These are phyloP conservation scores for Thalia dealbata DNA, from an alignment of 176 grass and related monocot species.

Conservation along the genomic window DNA sequence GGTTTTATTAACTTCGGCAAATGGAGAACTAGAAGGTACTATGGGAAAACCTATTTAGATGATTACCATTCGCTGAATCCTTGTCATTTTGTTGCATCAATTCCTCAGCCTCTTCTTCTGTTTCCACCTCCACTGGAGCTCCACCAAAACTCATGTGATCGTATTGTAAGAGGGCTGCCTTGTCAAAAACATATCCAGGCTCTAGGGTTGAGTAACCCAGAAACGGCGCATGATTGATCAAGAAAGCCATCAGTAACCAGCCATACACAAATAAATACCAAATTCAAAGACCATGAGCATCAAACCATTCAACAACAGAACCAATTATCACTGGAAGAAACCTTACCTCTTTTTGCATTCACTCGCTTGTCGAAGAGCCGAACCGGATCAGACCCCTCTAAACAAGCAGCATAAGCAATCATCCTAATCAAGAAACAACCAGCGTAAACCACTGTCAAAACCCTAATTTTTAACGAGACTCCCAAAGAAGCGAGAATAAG, in stretches of 20 bases:
- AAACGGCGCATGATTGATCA: constrained; percentile 18
- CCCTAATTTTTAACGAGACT: not conserved
- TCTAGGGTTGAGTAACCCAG: constrained; percentile 26
- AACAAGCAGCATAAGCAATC: constrained; percentile 85
- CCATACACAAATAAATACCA: too few species aligned
- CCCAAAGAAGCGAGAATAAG: not conserved
- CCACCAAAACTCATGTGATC: constrained; percentile 79
- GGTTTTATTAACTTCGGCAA: constrained; percentile 1
- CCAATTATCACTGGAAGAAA: constrained; percentile 3
- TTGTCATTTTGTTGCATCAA: constrained; percentile 59
- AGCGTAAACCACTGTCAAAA: not conserved
- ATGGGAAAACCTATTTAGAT: not conserved
- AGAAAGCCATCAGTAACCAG: not conserved
- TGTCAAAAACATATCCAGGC: constrained; percentile 69
- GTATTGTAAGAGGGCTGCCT: constrained; percentile 47
- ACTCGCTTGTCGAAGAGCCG: constrained; percentile 83
- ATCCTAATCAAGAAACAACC: constrained; percentile 30
- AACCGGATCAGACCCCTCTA: constrained; percentile 76
- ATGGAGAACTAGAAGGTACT: not conserved
- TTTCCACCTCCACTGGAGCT: constrained; percentile 60
- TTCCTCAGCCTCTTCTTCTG: constrained; percentile 71
- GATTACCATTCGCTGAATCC: constrained; percentile 77
- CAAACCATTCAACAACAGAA: not conserved
- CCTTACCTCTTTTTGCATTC: constrained; percentile 60
- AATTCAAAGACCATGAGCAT: too few species aligned